phyloP scores from a whole-genome alignment of 495 filamentous ascomycete species.

The Thozetella sp. region DNA sequence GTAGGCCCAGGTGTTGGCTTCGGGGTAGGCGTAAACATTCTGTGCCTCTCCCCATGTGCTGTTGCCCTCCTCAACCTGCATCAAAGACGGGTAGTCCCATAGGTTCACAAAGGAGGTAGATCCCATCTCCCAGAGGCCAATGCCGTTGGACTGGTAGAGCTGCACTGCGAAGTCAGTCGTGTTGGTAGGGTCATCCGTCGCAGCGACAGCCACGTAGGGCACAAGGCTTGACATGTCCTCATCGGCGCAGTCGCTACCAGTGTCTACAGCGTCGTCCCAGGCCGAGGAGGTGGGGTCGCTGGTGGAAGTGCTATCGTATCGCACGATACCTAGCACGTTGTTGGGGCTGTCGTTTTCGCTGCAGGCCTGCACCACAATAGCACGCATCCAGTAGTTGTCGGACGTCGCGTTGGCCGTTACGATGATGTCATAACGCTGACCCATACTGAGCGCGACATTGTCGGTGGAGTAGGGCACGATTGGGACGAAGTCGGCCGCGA shows the following conservation, averaged over 20 bases:
- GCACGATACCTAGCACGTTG: slow-evolving; percentile 46
- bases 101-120: neutral
- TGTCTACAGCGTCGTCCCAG: slow-evolving; percentile 20
- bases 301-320: slow-evolving; percentile 55
- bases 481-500: slow-evolving; percentile 48
- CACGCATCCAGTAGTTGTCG: slow-evolving; percentile 46
- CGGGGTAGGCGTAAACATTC: slow-evolving; percentile 64
- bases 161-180: slow-evolving; percentile 35
- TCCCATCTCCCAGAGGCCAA: neutral
- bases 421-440: slow-evolving; percentile 60
- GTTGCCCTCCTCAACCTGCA: neutral
- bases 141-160: slow-evolving; percentile 43
- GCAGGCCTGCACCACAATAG: slow-evolving; percentile 48
- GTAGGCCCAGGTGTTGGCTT: slow-evolving; percentile 46
- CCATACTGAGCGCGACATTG: slow-evolving; percentile 53
- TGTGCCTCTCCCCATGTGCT: slow-evolving; percentile 26
- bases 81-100: neutral
- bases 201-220: slow-evolving; percentile 35
- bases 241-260: slow-evolving; percentile 32
- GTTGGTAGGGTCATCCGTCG: slow-evolving; percentile 15
- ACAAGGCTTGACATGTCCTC: slow-evolving; percentile 32
- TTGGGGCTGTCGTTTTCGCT: slow-evolving; percentile 58
- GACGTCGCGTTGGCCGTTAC: slow-evolving; percentile 55
- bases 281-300: slow-evolving; percentile 28
- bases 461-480: slow-evolving; percentile 47